phyloP scores from a whole-genome alignment of 2,329 filamentous ascomycete genomes.

The Chrysoporthe puriensis region DNA sequence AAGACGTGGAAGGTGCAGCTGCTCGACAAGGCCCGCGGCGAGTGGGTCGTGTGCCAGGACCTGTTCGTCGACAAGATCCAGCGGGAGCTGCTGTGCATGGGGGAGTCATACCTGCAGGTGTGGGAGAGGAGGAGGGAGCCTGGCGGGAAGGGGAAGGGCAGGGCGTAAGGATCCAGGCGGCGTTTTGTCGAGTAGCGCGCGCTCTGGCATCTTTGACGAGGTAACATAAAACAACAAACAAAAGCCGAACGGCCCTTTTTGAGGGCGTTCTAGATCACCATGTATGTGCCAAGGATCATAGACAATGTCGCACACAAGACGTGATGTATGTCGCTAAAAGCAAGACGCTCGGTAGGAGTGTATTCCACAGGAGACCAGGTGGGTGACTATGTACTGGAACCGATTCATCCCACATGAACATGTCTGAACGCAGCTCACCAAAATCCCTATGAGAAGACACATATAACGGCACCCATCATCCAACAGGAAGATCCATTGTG shows the following conservation, averaged over 20 bases:
- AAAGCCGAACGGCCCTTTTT: not conserved
- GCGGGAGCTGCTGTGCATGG: conserved; percentile 86
- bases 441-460: no score
- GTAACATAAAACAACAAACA: not conserved
- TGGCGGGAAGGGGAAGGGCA: conserved; percentile 42
- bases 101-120: conserved; percentile 93
- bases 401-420: no score
- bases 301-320: no score
- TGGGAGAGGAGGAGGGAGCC: conserved; percentile 81
- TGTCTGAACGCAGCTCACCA: no score
- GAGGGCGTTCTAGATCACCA: no score
- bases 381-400: no score
- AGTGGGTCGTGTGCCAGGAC: conserved; percentile 95
- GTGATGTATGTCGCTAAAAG: no score
- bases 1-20: conserved; percentile 96
- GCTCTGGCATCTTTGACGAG: not conserved
- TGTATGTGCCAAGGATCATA: no score
- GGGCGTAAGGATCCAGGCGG: conserved; percentile 16
- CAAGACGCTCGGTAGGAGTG: no score
- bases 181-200: not conserved
- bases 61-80: conserved; percentile 89
- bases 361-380: no score
- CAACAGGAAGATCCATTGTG: no score
- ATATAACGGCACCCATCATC: not conserved
- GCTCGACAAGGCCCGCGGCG: conserved; percentile 75